phyloP scores from a whole-genome alignment of 2,329 filamentous ascomycete genomes.

The Dothideomycetes sp. region DNA sequence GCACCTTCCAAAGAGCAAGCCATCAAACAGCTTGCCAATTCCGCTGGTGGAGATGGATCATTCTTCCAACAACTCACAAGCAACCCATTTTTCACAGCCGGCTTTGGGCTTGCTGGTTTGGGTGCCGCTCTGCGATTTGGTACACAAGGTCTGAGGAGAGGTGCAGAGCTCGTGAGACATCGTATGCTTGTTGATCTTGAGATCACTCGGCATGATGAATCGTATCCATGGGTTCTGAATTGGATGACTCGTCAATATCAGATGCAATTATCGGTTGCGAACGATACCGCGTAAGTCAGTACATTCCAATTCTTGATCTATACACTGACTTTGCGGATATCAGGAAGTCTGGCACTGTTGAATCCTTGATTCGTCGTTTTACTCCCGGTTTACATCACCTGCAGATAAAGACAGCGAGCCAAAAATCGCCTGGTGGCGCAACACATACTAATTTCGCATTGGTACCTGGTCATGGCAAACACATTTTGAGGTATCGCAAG shows the following conservation, averaged over 20 bases:
- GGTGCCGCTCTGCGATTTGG: slow-evolving; percentile 74
- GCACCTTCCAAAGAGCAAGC: slow-evolving; percentile 23
- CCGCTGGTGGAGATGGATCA: slow-evolving; percentile 28
- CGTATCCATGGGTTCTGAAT: slow-evolving; percentile 86
- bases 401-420: slow-evolving; percentile 55
- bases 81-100: slow-evolving; percentile 48
- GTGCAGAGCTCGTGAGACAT: slow-evolving; percentile 65
- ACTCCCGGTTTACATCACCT: slow-evolving; percentile 54
- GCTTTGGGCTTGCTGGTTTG: slow-evolving; percentile 83
- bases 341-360: slow-evolving; percentile 33
- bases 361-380: slow-evolving; percentile 47
- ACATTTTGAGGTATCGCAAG: slow-evolving; percentile 77
- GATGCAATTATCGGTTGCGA: slow-evolving; percentile 36
- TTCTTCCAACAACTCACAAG: slow-evolving; percentile 37
- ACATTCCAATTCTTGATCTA: background rate
- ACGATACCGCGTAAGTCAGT: slow-evolving; percentile 35
- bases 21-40: slow-evolving; percentile 29
- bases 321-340: too few relatives aligned
- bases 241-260: slow-evolving; percentile 67
- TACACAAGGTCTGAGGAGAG: slow-evolving; percentile 64
- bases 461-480: slow-evolving; percentile 81
- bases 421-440: slow-evolving; percentile 55
- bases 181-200: slow-evolving; percentile 92
- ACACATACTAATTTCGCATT: slow-evolving; percentile 74
- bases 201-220: slow-evolving; percentile 86